Base-by-base conservation (phyloP, 208 protist species). In the Leishmania aethiopica region DNA sequence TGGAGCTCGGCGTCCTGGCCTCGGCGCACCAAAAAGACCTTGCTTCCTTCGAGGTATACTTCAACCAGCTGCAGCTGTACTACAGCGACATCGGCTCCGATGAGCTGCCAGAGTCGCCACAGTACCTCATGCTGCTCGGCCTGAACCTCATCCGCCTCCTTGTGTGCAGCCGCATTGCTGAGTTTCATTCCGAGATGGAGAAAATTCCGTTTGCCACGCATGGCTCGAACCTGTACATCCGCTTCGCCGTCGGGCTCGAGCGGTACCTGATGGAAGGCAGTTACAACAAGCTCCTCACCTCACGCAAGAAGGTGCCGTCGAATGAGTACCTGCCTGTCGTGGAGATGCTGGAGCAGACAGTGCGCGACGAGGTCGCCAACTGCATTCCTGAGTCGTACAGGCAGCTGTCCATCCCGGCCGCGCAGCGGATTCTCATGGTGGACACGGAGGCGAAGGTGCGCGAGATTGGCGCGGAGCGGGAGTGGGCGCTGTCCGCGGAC, bases 161-260 rank as follows among this genome's bases (percentile, higher is more conserved):
- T 25, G 94, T 97, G 25, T 83, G 83, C 62, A 97, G 90, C 86
- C 86, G 89, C 53, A 98, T 97, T 78, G 94, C 95, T 2, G 89
- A 98, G 89, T 99, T 98, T 66, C 97, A 99, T 87, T 96, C 96
- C 7, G 94, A 99, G 81, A 86, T 99, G 79, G 97, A 98, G 78
- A 93, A 95, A 66, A 98, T 98, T 45, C 92, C 96, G 7, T 86
- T 93, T 53, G 84, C 86, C 35, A 89, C 90, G 66, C 95, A 98
- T 70, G 86, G 80, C 28, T 83, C 78, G n/a, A 95, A 96, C 85
- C 85, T 83, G 37, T 96, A 93, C 83, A 93, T 97, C 64, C 93
- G 95, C 64, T 96, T 96, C 60, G 93, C 95, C 8, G 92, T 98
- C 49, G 88, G 91, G 74, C 88, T 98, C 51, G 96, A 98, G 86